Base-by-base conservation (phyloP, 1,284 basidiomycete species). In the Veloporphyrellus conicus region DNA sequence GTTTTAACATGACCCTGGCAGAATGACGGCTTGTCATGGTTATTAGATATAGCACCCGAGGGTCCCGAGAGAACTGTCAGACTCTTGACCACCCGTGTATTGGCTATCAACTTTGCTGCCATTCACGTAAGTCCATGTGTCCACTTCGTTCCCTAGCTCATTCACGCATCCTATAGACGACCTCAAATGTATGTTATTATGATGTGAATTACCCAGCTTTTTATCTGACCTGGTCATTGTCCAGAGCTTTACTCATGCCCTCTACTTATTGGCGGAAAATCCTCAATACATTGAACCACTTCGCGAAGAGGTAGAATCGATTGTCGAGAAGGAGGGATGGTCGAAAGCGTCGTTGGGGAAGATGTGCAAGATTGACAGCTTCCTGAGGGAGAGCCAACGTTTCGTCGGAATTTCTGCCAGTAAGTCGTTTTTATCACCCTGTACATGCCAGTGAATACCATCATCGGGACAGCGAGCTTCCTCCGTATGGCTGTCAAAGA, bases 291-390 rank as follows among this genome's bases (percentile, higher is more conserved):
- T 71, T 1, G 45, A 62, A 23, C 63, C 62, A 0, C 58, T 77
- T 19, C 71, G 74, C 6, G 67, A 73, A 40, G 76, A 77, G 54
- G 63, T 72, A 8, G 69, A 73, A n/a, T 32, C 55, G 7, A 23
- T 37, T 23, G 36, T 37, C 36, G 20, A 37, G 2, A 56, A 62
- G 29, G 63, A 74, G 14, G 75, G 74, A 8, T 75, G 74, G 73
- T 67, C 71, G 6, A 74, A 72, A 52, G 55, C 48, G 0, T 66
- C 68, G 0, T 48, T 76, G 34, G 60, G 54, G 33, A 68, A 68
- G 43, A 71, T 76, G 71, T 52, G 55, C 45, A 72, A 69, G 53
- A 46, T 74, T 4, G 75, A 77, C 55, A 77, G 74, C 52, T 74
- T 77, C 55, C 16, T 77, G 27, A 66, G 64, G 39, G 75, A 77